These are phyloP conservation scores for Amauroascus verrucosus DNA, from an alignment of 2,329 filamentous ascomycete species.

Conservation along the genomic window DNA sequence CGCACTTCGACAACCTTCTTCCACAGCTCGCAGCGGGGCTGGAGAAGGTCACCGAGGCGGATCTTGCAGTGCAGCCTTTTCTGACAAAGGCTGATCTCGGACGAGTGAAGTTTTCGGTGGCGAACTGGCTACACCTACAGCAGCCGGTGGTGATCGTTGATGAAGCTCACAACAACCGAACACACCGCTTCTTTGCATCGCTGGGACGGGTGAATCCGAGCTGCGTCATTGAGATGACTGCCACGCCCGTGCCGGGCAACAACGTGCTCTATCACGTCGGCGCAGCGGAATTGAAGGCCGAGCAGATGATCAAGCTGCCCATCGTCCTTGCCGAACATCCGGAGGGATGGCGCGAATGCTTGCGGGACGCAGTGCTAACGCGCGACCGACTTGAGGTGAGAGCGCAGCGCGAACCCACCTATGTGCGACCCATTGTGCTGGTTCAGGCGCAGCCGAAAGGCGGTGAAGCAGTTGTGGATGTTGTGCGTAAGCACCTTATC, in stretches of 20 bases:
- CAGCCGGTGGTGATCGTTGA: not conserved
- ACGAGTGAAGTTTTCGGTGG: not conserved
- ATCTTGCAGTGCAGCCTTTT: not conserved
- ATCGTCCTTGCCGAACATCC: not conserved
- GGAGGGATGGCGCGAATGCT: not conserved
- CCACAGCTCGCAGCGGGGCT: not conserved
- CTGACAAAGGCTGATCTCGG: not conserved
- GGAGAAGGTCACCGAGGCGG: not conserved
- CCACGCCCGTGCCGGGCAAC: not conserved
- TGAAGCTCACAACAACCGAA: not conserved
- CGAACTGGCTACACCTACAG: not conserved
- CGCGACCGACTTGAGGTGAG: not conserved
- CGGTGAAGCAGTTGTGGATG: not conserved
- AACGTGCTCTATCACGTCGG: not conserved
- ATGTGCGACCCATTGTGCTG: not conserved
- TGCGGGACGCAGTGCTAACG: not conserved
- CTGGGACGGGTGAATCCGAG: not conserved
- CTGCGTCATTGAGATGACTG: not conserved
- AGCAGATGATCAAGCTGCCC: not conserved
- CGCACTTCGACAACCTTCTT: not conserved
- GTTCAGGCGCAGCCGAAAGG: not conserved
- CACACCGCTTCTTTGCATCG: not conserved
- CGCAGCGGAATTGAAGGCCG: not conserved
- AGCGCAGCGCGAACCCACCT: not conserved
- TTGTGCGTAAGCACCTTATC: not conserved